Base-by-base conservation (phyloP, 345 rosid species). In the Capsella bursapastoris region DNA sequence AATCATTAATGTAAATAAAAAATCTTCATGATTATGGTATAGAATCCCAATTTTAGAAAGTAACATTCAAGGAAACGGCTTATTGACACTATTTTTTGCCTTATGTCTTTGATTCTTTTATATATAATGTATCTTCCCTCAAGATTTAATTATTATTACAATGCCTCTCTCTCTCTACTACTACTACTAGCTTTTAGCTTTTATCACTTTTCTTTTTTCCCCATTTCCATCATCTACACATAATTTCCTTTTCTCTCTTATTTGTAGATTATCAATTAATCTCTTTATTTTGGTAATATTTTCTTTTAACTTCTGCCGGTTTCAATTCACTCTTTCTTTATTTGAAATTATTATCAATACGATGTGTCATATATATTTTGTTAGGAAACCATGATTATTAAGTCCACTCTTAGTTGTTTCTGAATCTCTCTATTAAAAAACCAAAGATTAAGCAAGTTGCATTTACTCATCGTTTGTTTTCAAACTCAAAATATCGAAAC, bases 381-480 rank as follows among this genome's bases (percentile, higher is more conserved):
- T 53, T 61, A 34, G 74, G 74, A 62, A 75, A 59, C 55, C 53
- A 41, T 51, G 25, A 22, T 22, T 22, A 22, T 22, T 22, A 76
- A 43, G 43, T 62, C 41, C 40, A 62, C 41, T 52, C 45, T 35
- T 45, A 61, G 56, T 55, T 53, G 57, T 76, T 53, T 69, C 38
- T 75, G 57, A 52, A 52, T 68, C 64, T 61, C 38, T 31, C 44
- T 6, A 68, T 22, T 44, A 48, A 22, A 22, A 22, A 22, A 1
- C 25, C 68, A 67, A 71, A 71, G 72, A 71, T 78, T 72, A 71
- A 66, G 77, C 73, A 78, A 71, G 73, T 78, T 78, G 64, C 81
- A 78, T 78, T 71, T 65, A 78, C 71, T 53, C 5, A 71, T 71
- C 66, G 28, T 71, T 63, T 64, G 58, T 13, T 64, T 77, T 77